Evolutionary conservation across 176 grass and related monocot species (phyloP).

Genomic region (Triticum monococcum): DNA sequence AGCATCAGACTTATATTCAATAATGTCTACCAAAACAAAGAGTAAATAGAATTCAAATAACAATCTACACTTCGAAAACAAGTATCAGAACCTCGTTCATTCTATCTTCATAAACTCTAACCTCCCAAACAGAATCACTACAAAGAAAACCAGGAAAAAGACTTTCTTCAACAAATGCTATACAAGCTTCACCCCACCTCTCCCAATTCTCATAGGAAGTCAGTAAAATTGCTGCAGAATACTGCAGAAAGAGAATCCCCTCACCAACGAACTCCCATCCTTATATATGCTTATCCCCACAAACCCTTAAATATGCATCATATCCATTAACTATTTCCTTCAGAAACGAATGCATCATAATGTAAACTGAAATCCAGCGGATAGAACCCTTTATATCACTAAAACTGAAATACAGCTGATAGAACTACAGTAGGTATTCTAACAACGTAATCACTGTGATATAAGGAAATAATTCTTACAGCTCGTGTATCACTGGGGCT

Average conservation of each 20-base stretch:
- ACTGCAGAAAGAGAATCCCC: background rate
- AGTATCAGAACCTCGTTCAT: background rate
- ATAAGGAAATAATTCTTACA: slow-evolving; percentile 47
- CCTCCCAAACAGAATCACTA: background rate
- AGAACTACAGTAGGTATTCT: background rate
- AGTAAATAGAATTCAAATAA: background rate
- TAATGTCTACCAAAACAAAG: background rate
- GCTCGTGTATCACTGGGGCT: slow-evolving; percentile 56
- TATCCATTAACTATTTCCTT: background rate
- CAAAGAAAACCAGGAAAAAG: background rate
- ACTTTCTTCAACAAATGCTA: background rate
- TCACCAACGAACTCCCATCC: background rate
- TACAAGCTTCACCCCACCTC: background rate
- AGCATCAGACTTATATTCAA: background rate
- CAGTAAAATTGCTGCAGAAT: background rate
- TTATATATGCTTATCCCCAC: background rate
- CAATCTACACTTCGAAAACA: background rate
- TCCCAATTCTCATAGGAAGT: background rate
- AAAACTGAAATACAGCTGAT: background rate
- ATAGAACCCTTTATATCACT: slow-evolving; percentile 3
- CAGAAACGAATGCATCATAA: background rate
- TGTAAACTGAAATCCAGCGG: background rate
- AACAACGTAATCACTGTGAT: background rate
- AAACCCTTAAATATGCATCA: background rate
- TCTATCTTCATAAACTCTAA: background rate